phyloP scores from a whole-genome alignment of 2,329 filamentous ascomycete species.

The Sclerotiophoma versabilis region DNA sequence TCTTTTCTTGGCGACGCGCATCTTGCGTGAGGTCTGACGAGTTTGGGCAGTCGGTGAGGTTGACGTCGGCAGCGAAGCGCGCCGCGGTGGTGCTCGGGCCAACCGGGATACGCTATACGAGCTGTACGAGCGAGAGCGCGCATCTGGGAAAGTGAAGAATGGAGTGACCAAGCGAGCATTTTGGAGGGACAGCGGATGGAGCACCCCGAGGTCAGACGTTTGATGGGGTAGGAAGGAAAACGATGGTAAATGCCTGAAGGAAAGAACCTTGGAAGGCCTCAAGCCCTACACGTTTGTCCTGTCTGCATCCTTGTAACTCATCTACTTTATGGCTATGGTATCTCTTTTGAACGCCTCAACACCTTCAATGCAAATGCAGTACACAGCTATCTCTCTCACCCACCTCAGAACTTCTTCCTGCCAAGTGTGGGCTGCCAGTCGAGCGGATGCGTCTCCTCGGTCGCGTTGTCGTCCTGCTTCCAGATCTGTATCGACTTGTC shows the following conservation, averaged over 20 bases:
- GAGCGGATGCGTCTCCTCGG: slow-evolving; percentile 87
- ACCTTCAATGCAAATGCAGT: slow-evolving; percentile 15
- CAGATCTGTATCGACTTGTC: slow-evolving; percentile 95
- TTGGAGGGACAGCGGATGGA: too few relatives aligned
- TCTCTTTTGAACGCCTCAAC: slow-evolving; percentile 20
- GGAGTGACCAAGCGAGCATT: too few relatives aligned
- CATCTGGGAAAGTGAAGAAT: too few relatives aligned
- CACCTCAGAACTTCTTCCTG: slow-evolving; percentile 68
- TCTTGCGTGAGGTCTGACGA: slow-evolving; percentile 35
- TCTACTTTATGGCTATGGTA: slow-evolving; percentile 11
- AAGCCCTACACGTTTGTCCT: neutral
- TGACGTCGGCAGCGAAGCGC: slow-evolving; percentile 9
- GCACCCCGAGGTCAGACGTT: too few relatives aligned
- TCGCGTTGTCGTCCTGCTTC: slow-evolving; percentile 92
- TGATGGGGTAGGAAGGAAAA: too few relatives aligned
- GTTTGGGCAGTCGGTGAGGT: slow-evolving; percentile 15
- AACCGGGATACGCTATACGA: slow-evolving; percentile 4
- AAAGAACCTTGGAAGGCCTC: too few relatives aligned
- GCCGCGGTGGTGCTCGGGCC: slow-evolving; percentile 3
- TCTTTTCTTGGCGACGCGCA: slow-evolving; percentile 50
- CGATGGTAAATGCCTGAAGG: too few relatives aligned
- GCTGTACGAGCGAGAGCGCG: too few relatives aligned
- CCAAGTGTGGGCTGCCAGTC: slow-evolving; percentile 88
- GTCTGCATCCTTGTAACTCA: neutral
- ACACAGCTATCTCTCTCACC: neutral